These are phyloP conservation scores for Aspergillus fijiensis DNA, from an alignment of 2,329 filamentous ascomycete genomes.

Conservation along the genomic window DNA sequence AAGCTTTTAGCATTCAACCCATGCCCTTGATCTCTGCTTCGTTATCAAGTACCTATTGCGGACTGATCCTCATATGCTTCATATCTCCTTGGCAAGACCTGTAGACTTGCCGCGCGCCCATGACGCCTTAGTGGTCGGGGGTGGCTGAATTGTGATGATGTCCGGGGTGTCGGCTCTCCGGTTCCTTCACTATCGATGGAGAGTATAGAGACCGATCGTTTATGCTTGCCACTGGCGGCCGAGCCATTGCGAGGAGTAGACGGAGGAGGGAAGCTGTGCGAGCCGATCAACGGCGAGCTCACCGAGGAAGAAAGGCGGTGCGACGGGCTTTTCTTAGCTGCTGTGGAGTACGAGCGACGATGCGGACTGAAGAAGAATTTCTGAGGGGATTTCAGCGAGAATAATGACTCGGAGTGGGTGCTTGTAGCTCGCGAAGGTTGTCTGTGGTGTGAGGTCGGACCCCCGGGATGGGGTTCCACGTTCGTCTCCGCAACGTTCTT, in stretches of 20 bases:
- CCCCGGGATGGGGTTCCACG: conserved; percentile 30
- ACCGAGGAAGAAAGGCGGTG: conserved; percentile 44
- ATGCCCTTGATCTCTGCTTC: not conserved
- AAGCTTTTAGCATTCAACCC: conserved; percentile 1
- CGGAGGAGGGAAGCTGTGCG: conserved; percentile 44
- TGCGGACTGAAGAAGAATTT: conserved; percentile 36
- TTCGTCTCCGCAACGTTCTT: conserved; percentile 68
- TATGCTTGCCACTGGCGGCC: conserved; percentile 58
- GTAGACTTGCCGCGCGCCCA: conserved; percentile 75
- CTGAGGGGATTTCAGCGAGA: conserved; percentile 40
- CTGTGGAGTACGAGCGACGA: conserved; percentile 37
- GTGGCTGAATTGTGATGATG: conserved; percentile 39
- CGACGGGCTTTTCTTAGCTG: conserved; percentile 34
- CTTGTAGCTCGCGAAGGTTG: conserved; percentile 39
- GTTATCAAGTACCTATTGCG: conserved; percentile 37
- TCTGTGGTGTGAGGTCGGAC: conserved; percentile 36
- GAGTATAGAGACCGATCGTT: conserved; percentile 77
- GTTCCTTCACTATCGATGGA: conserved; percentile 63
- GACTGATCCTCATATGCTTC: conserved; percentile 42
- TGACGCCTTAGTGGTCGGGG: conserved; percentile 64
- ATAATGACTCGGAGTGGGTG: conserved; percentile 38
- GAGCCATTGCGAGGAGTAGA: conserved; percentile 34
- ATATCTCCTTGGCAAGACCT: conserved; percentile 61
- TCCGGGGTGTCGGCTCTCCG: conserved; percentile 31
- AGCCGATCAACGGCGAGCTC: conserved; percentile 39